Evolutionary conservation across 2,329 filamentous ascomycete genomes (phyloP), one percentile per base, ranked within the genome.

Genomic region (Plectosphaerella plurivora): DNA sequence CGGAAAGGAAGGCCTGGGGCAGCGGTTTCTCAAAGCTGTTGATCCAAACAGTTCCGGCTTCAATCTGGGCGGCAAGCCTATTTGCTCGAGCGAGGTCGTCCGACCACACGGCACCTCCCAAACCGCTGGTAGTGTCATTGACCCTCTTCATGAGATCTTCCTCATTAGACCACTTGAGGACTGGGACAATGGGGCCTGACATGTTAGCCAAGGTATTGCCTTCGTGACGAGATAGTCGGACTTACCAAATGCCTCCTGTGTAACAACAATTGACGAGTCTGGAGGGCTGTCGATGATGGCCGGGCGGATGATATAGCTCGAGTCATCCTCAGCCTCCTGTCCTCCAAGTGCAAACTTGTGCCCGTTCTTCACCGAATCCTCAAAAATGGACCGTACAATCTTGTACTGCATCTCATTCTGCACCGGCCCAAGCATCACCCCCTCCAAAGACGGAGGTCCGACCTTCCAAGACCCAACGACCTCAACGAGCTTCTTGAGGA

Each of bases 331-430:
- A n/a, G 10, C 83, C 11, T 37, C 20, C 10, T 44, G 39, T 1
- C 51, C 50, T 2, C 49, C 41, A 3, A 50, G 51, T 0, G 74
- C 75, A 14, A 76, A 65, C 25, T 75, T 69, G 18, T 73, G 50
- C 15, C 54, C 51, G 1, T 52, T 55, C 16, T 45, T 50, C 20
- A 39, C 47, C n/a, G 47, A 52, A 24, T 57, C 54, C 1, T 55
- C 48, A 67, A 49, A 78, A 74, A 83, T 72, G 2, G 72, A 65
- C 55, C 78, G 76, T 47, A 81, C 76, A 16, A 73, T 73, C 14
- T 84, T 77, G 61, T 76, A 88, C 64, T 88, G 86, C 76, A 81
- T 78, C 57, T 74, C 68, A 63, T 88, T 88, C 52, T 84, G 82
- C 3, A 88, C 66, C 0, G 86, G 86, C 4, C 46, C 46, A 11